These are phyloP conservation scores for rapeseed (Brassica napus) DNA, from an alignment of 345 rosid species.

Conservation along the genomic window Da-Ae NC_063452.1:17234501-17235000, in stretches of 20 bases:
- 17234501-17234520: not conserved
- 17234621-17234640: not conserved
- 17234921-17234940: not conserved
- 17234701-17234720: not conserved
- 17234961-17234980: not conserved
- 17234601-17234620: not conserved
- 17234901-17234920: not conserved
- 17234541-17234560: not conserved
- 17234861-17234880: not conserved
- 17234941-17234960: not conserved
- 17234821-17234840: not conserved
- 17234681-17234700: not conserved
- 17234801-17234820: conserved; percentile 3
- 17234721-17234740: not conserved
- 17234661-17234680: conserved; percentile 1
- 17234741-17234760: not conserved
- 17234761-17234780: not conserved
- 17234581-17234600: not conserved
- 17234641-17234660: not conserved
- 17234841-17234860: not conserved
- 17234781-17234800: not conserved
- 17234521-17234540: not conserved
- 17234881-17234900: not conserved
- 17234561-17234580: not conserved
- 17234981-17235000: not conserved